Conservation (phyloP, 352 stramenopile species). For the Phytopythium delawarense region DNA sequence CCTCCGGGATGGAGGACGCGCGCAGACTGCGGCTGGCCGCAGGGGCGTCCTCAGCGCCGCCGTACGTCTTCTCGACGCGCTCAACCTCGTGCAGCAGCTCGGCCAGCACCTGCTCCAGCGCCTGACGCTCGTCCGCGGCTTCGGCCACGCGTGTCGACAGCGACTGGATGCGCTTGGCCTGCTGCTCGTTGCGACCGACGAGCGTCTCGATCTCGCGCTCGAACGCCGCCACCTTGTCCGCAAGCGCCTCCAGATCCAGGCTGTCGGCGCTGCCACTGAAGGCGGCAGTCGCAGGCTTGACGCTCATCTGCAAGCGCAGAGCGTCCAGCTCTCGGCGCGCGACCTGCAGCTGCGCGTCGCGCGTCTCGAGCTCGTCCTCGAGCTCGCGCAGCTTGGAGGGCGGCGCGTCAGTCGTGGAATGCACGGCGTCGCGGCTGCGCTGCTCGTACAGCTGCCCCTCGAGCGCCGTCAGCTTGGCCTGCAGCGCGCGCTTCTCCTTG, state of each 20-base stretch:
- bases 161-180: slow-evolving; percentile 41
- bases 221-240: slow-evolving; percentile 46
- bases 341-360: slow-evolving; percentile 37
- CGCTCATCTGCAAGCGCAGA: slow-evolving; percentile 18
- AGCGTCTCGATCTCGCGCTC: slow-evolving; percentile 42
- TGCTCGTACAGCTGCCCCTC: slow-evolving; percentile 79
- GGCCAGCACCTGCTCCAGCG: slow-evolving; percentile 50
- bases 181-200: slow-evolving; percentile 54
- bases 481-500: slow-evolving; percentile 73
- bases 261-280: slow-evolving; percentile 15
- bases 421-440: slow-evolving; percentile 52
- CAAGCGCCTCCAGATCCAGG: slow-evolving; percentile 22
- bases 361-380: slow-evolving; percentile 34
- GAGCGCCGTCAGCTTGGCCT: slow-evolving; percentile 76
- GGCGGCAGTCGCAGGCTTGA: slow-evolving; percentile 1
- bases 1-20: slow-evolving; percentile 18
- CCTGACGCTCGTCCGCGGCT: slow-evolving; percentile 43
- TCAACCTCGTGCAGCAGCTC: slow-evolving; percentile 68
- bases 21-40: slow-evolving; percentile 10
- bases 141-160: slow-evolving; percentile 40
- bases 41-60: slow-evolving; percentile 8
- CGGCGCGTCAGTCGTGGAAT: slow-evolving; percentile 20
- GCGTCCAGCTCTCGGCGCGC: slow-evolving; percentile 46
- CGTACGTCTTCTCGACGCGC: slow-evolving; percentile 9
- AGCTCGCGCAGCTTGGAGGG: slow-evolving; percentile 43